Evolutionary conservation across 176 grass and related monocot species (phyloP), one percentile per base, ranked within the genome.

Genomic region (Musa itinerans): DNA sequence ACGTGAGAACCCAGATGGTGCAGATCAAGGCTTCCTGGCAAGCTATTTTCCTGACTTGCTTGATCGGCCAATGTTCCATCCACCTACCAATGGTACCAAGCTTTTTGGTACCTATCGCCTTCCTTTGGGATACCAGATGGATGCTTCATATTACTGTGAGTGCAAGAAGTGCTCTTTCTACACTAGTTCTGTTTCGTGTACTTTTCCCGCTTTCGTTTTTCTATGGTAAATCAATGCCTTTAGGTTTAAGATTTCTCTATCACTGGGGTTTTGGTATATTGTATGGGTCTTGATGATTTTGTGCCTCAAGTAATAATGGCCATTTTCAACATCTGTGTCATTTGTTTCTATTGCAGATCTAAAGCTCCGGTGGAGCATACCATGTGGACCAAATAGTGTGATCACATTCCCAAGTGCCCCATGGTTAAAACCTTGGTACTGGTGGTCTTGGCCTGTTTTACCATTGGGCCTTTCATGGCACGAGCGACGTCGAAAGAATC

Each of bases 401-500:
- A 82, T 99, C 81, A 99, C 96, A 83, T 99, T 99, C 81, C 96
- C 96, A n/a, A 99, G 91, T 65, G 96, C 96, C 43, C 96, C 96
- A 57, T 99, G 89, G 89, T 90, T 95, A 74, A 99, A 99, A 85
- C 96, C 91, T 59, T 99, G 96, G 96, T 99, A 99, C 63, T 99
- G 96, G 96, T 99, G 96, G 96, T 99, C 96, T 69, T 99, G 89
- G 96, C 96, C 96, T 64, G 74, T 99, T 73, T 82, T 99, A 84
- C 96, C 96, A 26, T 78, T 99, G 79, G 96, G 96, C 27, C 83
- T 99, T 66, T 87, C 96, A 74, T 95, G 96, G 96, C 96, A 99
- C 53, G 90, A 95, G 81, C 89, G 87, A 78, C 96, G 96, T 2
- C 90, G 91, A 81, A 72, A 89, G 52, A 90, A 85, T 89, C 78